Evolutionary conservation across 768 basidiomycete genomes (phyloP).

Genomic region (Lentinus tigrinus): DNA sequence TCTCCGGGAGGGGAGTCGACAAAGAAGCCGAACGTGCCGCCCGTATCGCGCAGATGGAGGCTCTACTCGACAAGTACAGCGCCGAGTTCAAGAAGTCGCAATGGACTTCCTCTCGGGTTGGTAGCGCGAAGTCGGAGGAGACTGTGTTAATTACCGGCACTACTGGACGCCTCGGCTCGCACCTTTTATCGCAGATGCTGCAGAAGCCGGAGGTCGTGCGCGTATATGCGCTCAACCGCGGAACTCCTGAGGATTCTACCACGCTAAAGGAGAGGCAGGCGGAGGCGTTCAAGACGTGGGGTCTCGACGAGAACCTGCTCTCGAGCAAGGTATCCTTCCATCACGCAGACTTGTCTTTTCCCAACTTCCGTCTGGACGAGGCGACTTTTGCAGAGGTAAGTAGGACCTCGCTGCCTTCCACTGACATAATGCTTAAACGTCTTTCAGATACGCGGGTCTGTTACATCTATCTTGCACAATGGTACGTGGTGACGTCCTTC

Average conservation of each 20-base stretch:
- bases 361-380: slow-evolving; percentile 19
- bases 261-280: slow-evolving; percentile 11
- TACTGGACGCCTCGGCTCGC: slow-evolving; percentile 31
- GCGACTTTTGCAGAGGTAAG: slow-evolving; percentile 18
- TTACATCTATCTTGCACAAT: slow-evolving; percentile 26
- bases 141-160: slow-evolving; percentile 33
- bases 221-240: slow-evolving; percentile 26
- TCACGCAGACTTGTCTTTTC: slow-evolving; percentile 18
- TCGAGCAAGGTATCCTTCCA: slow-evolving; percentile 17
- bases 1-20: slow-evolving; percentile 4
- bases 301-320: slow-evolving; percentile 7
- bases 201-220: slow-evolving; percentile 11
- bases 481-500: neutral
- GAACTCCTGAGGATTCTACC: neutral
- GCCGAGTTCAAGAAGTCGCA: slow-evolving; percentile 3
- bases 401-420: too few species aligned
- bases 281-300: slow-evolving; percentile 16
- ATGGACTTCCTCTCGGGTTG: neutral
- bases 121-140: neutral
- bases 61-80: slow-evolving; percentile 20
- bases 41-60: slow-evolving; percentile 12
- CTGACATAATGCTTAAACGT: too few species aligned
- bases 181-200: slow-evolving; percentile 27
- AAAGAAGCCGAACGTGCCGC: neutral
- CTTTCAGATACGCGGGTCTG: slow-evolving; percentile 10